A percentile compares a stretch with the other conserved stretches of the same genome.
Evolutionary conservation across 164 flowering plant genomes (phyloP).

Genomic region (Amborella trichopoda): DNA sequence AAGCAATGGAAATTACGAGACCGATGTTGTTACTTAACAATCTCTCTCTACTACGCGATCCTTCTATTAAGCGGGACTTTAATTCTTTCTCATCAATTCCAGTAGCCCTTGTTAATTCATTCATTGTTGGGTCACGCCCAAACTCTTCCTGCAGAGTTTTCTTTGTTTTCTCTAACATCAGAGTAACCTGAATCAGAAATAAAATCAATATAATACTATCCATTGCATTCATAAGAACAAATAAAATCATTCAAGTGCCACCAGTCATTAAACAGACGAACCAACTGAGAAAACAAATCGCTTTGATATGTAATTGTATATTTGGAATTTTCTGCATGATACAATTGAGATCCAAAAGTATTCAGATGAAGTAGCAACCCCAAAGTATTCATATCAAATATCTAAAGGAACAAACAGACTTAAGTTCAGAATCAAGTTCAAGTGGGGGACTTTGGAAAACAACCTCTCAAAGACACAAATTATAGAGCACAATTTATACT

Average conservation of each 20-base stretch:
- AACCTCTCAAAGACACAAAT: no score
- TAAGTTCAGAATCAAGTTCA: no score
- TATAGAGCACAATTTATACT: no score
- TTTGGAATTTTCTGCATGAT: no score
- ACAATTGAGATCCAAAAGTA: no score
- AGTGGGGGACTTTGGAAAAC: no score
- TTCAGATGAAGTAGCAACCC: no score
- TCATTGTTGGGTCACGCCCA: conserved; percentile 1
- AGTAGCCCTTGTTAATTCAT: not conserved
- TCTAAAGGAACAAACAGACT: no score
- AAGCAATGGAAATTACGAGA: not conserved
- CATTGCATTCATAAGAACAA: not conserved
- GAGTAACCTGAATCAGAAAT: not conserved
- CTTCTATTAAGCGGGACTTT: not conserved
- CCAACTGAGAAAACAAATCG: no score
- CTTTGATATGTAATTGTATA: no score
- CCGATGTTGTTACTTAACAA: not conserved
- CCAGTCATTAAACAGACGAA: no score
- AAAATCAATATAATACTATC: not conserved
- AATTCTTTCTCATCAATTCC: not conserved
- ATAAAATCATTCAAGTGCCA: not conserved
- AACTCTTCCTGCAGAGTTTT: not conserved
- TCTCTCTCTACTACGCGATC: not conserved
- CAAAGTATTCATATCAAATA: no score
- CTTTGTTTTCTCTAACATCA: not conserved